Conservation (phyloP, 2,329 filamentous ascomycete genomes). For the Aspergillus vadensis region DNA sequence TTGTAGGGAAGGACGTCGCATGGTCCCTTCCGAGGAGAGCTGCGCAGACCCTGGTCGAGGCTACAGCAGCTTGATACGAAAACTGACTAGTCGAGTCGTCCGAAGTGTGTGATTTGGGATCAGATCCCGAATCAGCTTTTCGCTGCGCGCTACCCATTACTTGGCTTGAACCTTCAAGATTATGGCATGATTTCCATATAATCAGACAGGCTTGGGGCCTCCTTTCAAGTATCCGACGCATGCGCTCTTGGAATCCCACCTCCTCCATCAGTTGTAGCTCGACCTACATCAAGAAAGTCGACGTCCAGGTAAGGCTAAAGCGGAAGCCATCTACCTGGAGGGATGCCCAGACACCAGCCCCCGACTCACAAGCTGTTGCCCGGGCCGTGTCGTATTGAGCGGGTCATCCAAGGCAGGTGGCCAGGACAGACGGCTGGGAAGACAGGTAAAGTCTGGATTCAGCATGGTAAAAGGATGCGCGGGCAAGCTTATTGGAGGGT, state of each 20-base stretch:
- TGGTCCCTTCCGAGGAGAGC: neutral
- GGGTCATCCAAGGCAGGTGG: neutral
- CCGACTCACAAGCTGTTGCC: neutral
- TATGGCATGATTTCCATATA: neutral
- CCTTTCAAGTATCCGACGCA: neutral
- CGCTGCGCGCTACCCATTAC: neutral
- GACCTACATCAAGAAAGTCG: neutral
- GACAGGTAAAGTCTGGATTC: neutral
- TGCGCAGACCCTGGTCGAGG: neutral
- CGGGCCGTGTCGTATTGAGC: neutral
- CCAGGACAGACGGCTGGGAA: neutral
- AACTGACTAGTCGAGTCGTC: neutral
- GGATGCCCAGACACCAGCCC: neutral
- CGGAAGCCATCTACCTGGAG: neutral
- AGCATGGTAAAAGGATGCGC: slow-evolving; percentile 1
- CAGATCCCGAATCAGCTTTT: neutral
- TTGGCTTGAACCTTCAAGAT: neutral
- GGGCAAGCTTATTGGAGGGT: slow-evolving; percentile 1
- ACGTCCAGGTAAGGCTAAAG: neutral
- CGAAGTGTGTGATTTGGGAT: neutral
- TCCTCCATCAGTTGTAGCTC: neutral
- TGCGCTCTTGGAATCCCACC: neutral
- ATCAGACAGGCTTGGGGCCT: neutral
- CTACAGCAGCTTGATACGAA: neutral
- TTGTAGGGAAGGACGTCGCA: neutral